Conservation (phyloP, 129 eudicot species). For the Tanacetum coccineum region DNA sequence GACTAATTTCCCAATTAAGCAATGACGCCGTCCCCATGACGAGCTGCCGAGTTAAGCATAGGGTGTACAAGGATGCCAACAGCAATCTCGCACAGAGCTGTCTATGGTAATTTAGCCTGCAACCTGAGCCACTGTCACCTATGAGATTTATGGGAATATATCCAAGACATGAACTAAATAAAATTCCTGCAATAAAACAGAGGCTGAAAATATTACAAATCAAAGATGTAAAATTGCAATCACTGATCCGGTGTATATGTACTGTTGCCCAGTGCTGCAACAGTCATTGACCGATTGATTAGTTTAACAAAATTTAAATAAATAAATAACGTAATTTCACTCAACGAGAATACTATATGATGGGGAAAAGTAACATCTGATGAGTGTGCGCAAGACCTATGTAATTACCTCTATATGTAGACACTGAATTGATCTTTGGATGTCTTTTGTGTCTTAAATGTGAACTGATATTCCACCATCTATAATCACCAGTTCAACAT, state of each 20-base stretch:
- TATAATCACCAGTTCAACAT: conserved; percentile 76
- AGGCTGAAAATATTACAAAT: conserved; percentile 44
- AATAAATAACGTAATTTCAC: background rate
- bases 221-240: conserved; percentile 67
- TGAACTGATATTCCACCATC: conserved; percentile 93
- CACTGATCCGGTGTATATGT: conserved; percentile 93
- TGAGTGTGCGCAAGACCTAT: conserved; percentile 82
- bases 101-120: background rate
- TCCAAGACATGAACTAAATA: background rate
- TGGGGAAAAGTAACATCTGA: conserved; percentile 72
- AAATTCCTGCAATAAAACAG: background rate
- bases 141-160: background rate
- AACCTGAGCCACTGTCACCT: background rate
- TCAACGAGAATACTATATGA: background rate
- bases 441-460: conserved; percentile 47
- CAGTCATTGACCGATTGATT: background rate
- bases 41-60: background rate
- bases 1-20: background rate
- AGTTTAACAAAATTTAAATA: background rate
- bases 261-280: conserved; percentile 92
- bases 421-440: conserved; percentile 67
- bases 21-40: background rate
- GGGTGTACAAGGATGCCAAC: conserved; percentile 5
- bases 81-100: background rate
- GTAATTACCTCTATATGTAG: conserved; percentile 91